Evolutionary conservation across 2,329 filamentous ascomycete genomes (phyloP), one percentile per base, ranked within the genome.

Genomic region (Chaetomium sp.): DNA sequence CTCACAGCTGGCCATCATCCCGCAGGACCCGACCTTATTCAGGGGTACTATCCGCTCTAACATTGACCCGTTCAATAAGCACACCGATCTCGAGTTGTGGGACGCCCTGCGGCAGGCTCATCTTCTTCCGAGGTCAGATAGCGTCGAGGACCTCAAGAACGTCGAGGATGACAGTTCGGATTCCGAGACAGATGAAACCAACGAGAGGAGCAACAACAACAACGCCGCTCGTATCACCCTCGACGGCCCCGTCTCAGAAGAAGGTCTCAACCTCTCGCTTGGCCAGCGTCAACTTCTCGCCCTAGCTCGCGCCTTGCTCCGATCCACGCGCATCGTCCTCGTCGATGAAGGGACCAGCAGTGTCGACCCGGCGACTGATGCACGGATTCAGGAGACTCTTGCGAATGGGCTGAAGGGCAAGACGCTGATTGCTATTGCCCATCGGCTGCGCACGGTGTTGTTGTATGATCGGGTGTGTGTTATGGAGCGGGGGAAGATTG

Each of bases 201-300:
- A 61, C 34, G 49, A 60, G 34, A 59, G 62, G 47, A 54, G 57
- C 49, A 55, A 63, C 54, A 55, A 62, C 57, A 66, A 57, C 50
- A 59, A 63, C 54, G 66, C 68, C 2, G 45, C 71, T 9, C 84
- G 88, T 54, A 87, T 96, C 59, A 84, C 90, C 61, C 85, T 99
- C 27, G 92, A 97, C 71, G 87, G 81, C 11, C 67, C 83, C 2
- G 92, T 97, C 2, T 91, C 96, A 64, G 94, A 97, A 68, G 92
- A 96, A 73, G 94, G 94, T 0, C 79, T 96, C 59, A 97, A 97
- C 72, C 96, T 96, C 76, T 95, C 90, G 0, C 85, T 97, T 8
- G 92, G 92, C 6, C 92, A 97, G 73, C 84, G 94, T 3, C 94
- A 97, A 71, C 82, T 97, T 49, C 95, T 97, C 88, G 94, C 94